Conservation (phyloP, 179 eudicot genomes). For the Gypsophila paniculata region DNA sequence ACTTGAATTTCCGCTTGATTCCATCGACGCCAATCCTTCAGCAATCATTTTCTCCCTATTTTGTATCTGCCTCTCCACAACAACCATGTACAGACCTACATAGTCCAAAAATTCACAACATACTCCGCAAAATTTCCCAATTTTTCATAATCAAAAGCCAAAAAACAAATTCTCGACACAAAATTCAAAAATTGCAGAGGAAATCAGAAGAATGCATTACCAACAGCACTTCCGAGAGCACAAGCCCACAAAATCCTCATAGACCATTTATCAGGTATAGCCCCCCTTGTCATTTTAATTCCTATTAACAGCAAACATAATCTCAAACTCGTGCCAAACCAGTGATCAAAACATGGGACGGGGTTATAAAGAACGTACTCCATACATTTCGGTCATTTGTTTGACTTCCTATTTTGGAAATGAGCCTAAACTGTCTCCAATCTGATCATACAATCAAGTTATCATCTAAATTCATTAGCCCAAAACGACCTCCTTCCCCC, state of each 20-base stretch:
- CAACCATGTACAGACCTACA: constrained; percentile 89
- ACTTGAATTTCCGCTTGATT: constrained; percentile 35
- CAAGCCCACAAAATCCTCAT: constrained; percentile 74
- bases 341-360: background rate
- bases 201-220: constrained; percentile 33
- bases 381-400: too few species aligned
- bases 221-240: constrained; percentile 82
- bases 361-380: too few species aligned
- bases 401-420: too few species aligned
- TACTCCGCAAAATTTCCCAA: background rate
- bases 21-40: constrained; percentile 42
- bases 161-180: background rate
- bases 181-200: background rate
- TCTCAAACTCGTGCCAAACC: background rate
- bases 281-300: constrained; percentile 65
- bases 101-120: background rate
- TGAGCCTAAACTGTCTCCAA: too few species aligned
- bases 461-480: too few species aligned
- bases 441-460: too few species aligned
- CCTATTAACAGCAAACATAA: constrained; percentile 19
- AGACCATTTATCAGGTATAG: constrained; percentile 84
- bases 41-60: constrained; percentile 70
- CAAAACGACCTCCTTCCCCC: too few species aligned
- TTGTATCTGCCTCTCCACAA: constrained; percentile 77
- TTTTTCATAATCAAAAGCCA: background rate